These are phyloP conservation scores for Penicillium paneum DNA, from an alignment of 2,329 filamentous ascomycete genomes.

Conservation along the genomic window DNA sequence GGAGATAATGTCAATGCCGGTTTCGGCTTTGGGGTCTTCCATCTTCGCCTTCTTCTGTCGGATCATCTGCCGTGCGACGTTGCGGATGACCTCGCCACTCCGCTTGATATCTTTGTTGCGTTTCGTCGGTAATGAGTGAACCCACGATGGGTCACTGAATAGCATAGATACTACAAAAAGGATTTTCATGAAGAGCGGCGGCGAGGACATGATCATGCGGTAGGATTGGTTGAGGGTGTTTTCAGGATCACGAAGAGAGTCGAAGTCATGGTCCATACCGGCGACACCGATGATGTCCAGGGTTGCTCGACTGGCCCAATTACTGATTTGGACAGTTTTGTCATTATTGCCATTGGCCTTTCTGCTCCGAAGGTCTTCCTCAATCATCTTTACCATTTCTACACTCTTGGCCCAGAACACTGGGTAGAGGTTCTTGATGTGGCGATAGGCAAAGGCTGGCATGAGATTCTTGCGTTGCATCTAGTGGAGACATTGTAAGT, in stretches of 20 bases:
- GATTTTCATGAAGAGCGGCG: slow-evolving; percentile 34
- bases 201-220: slow-evolving; percentile 24
- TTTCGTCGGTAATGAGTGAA: slow-evolving; percentile 64
- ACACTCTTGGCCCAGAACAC: slow-evolving; percentile 76
- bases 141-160: slow-evolving; percentile 62
- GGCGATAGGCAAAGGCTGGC: slow-evolving; percentile 81
- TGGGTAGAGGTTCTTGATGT: slow-evolving; percentile 80
- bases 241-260: slow-evolving; percentile 59
- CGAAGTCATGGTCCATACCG: slow-evolving; percentile 69
- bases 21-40: slow-evolving; percentile 18
- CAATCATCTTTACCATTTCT: slow-evolving; percentile 64
- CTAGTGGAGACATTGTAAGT: slow-evolving; percentile 21
- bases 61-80: slow-evolving; percentile 66
- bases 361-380: slow-evolving; percentile 41
- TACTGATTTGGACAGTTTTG: slow-evolving; percentile 54
- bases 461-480: slow-evolving; percentile 70
- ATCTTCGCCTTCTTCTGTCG: slow-evolving; percentile 63
- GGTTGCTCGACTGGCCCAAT: slow-evolving; percentile 65
- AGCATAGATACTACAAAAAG: slow-evolving; percentile 56
- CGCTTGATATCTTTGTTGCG: slow-evolving; percentile 64
- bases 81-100: slow-evolving; percentile 60
- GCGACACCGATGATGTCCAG: slow-evolving; percentile 74
- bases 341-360: slow-evolving; percentile 31
- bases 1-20: slow-evolving; percentile 70
- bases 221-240: slow-evolving; percentile 53